Conservation (phyloP, 2,329 filamentous ascomycete species). For the Talaromyces sp. region DNA sequence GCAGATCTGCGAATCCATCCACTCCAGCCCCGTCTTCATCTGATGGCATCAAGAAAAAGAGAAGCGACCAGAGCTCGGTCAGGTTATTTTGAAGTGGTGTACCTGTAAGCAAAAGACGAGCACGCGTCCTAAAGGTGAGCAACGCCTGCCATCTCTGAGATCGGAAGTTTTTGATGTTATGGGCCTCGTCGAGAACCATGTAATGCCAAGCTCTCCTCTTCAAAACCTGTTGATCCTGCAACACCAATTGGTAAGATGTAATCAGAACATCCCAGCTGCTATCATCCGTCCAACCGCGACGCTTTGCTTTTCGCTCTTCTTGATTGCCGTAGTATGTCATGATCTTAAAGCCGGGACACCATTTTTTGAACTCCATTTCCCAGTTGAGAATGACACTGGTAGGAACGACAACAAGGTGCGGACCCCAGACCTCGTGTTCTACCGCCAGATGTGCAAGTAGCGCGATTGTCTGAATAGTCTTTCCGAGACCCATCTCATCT, state of each 20-base stretch:
- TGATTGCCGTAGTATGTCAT: conserved; percentile 93
- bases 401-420: conserved; percentile 91
- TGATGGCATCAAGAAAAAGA: conserved; percentile 95
- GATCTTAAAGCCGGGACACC: conserved; percentile 94
- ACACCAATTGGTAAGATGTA: conserved; percentile 92
- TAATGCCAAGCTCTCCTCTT: conserved; percentile 94
- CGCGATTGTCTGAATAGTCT: conserved; percentile 97
- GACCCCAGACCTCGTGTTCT: conserved; percentile 87
- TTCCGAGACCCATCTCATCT: conserved; percentile 97
- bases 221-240: conserved; percentile 91
- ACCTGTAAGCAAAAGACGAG: conserved; percentile 82
- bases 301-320: conserved; percentile 86
- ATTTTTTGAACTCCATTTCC: conserved; percentile 99
- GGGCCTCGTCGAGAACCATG: conserved; percentile 95
- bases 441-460: conserved; percentile 89
- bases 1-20: conserved; percentile 88
- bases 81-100: conserved; percentile 96
- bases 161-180: conserved; percentile 99
- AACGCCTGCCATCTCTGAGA: conserved; percentile 96
- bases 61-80: conserved; percentile 91
- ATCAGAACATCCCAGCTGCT: conserved; percentile 97
- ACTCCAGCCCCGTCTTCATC: conserved; percentile 69
- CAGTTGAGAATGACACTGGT: conserved; percentile 99
- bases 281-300: conserved; percentile 88
- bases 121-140: conserved; percentile 85